Evolutionary conservation across 75 land plant species (phyloP).

Genomic region (Selaginella tamariscina): DNA sequence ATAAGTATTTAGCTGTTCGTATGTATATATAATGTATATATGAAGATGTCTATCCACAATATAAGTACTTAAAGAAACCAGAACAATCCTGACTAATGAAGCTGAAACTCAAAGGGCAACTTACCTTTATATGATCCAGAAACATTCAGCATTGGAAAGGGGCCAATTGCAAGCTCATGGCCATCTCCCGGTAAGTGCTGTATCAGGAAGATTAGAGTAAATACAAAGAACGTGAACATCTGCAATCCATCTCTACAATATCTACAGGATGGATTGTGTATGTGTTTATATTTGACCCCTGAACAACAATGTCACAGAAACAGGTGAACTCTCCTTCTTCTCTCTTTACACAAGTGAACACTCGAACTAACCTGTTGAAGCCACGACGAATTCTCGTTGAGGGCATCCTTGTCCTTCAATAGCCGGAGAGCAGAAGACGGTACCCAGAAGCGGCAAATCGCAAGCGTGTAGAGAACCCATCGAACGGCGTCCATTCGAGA

Average conservation of each 20-base stretch:
- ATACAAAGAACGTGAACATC: not conserved
- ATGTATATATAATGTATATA: no score
- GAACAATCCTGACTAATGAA: no score
- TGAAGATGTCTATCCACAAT: no score
- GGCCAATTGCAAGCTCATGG: constrained; percentile 44
- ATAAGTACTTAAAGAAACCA: no score
- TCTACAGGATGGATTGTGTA: no score
- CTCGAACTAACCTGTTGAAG: not conserved
- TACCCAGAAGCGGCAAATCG: not conserved
- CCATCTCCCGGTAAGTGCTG: constrained; percentile 28
- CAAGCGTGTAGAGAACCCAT: not conserved
- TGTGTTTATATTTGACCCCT: no score
- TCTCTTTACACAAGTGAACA: no score
- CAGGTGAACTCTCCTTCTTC: no score
- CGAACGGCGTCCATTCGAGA: not conserved
- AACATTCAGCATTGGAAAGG: constrained; percentile 70
- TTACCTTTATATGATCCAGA: constrained; percentile 88
- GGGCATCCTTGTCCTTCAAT: not conserved
- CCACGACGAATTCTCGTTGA: not conserved
- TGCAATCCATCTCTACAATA: not conserved
- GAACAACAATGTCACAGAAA: no score
- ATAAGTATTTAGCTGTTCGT: no score
- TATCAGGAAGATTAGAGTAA: not conserved
- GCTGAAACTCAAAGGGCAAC: constrained; percentile 6
- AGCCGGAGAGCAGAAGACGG: not conserved